Evolutionary conservation across 2,329 filamentous ascomycete genomes (phyloP).

Genomic region (Verruconis gallopava): DNA sequence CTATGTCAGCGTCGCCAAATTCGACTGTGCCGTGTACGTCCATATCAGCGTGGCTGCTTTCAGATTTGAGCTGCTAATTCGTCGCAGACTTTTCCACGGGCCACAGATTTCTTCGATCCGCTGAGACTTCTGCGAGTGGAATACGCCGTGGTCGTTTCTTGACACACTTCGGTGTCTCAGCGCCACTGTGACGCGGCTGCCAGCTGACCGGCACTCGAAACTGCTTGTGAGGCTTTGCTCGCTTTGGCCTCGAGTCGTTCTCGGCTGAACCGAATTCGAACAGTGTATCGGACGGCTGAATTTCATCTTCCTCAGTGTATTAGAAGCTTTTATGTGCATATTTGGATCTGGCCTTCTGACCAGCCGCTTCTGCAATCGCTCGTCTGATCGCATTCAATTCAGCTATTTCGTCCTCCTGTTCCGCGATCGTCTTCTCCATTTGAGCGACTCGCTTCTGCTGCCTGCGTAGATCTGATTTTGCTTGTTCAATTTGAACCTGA

Average conservation of each 20-base stretch:
- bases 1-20: constrained; percentile 19
- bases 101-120: constrained; percentile 10
- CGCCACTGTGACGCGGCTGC: constrained; percentile 17
- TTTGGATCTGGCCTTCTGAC: neutral
- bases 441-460: neutral
- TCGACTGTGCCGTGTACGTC: constrained; percentile 11
- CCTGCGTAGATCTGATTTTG: too few relatives aligned
- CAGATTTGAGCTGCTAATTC: neutral
- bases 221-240: constrained; percentile 23
- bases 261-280: constrained; percentile 21
- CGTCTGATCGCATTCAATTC: too few relatives aligned
- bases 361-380: neutral
- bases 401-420: neutral
- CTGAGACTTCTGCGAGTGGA: constrained; percentile 20
- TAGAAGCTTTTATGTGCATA: neutral
- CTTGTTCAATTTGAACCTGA: too few relatives aligned
- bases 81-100: constrained; percentile 22
- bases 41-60: neutral
- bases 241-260: constrained; percentile 28
- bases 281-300: constrained; percentile 9
- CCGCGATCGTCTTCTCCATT: neutral
- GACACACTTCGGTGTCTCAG: constrained; percentile 11
- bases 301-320: constrained; percentile 17
- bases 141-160: constrained; percentile 17
- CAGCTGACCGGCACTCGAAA: constrained; percentile 21